Percentiles rank a stretch among this genome's conserved stretches.
Evolutionary conservation across 2,329 filamentous ascomycete species (phyloP).

Genomic region (Paradendryphiella salina): DNA sequence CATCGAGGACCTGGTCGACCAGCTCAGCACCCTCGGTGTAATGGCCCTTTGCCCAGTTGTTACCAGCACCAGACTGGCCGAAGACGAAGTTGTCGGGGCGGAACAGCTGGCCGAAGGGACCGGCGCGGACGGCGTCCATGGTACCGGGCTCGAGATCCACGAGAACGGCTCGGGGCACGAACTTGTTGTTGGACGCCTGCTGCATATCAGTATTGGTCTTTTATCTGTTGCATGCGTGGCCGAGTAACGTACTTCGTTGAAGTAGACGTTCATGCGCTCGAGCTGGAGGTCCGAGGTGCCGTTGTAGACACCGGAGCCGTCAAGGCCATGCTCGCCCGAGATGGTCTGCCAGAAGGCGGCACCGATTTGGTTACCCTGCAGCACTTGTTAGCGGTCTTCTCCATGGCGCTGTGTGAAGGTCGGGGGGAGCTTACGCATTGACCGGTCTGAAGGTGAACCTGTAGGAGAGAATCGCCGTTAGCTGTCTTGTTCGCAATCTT

Average conservation of each 20-base stretch:
- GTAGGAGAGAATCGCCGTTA: slow-evolving; percentile 56
- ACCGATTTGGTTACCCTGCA: slow-evolving; percentile 99
- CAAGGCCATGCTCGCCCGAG: slow-evolving; percentile 82
- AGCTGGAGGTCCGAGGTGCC: slow-evolving; percentile 98
- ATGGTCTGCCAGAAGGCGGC: slow-evolving; percentile 90
- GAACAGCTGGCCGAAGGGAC: slow-evolving; percentile 98
- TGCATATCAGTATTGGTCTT: slow-evolving; percentile 28
- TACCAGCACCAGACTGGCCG: slow-evolving; percentile 98
- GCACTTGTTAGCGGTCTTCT: slow-evolving; percentile 36
- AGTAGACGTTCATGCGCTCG: slow-evolving; percentile 99
- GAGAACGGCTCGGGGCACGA: slow-evolving; percentile 97
- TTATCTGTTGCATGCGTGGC: slow-evolving; percentile 2
- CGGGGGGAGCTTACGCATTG: slow-evolving; percentile 78
- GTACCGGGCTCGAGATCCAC: slow-evolving; percentile 99
- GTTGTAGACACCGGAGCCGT: slow-evolving; percentile 97
- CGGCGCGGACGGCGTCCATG: slow-evolving; percentile 98
- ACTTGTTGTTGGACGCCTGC: slow-evolving; percentile 96
- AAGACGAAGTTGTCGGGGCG: slow-evolving; percentile 99
- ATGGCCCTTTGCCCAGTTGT: slow-evolving; percentile 99
- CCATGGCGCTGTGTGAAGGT: slow-evolving; percentile 3
- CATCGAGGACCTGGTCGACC: slow-evolving; percentile 96
- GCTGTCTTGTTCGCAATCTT: slow-evolving; percentile 56
- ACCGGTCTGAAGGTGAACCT: slow-evolving; percentile 99
- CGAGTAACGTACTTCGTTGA: slow-evolving; percentile 73
- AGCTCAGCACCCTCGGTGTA: slow-evolving; percentile 99